Conservation (phyloP, 2,329 filamentous ascomycete genomes). For the Didymella keratinophila region DNA sequence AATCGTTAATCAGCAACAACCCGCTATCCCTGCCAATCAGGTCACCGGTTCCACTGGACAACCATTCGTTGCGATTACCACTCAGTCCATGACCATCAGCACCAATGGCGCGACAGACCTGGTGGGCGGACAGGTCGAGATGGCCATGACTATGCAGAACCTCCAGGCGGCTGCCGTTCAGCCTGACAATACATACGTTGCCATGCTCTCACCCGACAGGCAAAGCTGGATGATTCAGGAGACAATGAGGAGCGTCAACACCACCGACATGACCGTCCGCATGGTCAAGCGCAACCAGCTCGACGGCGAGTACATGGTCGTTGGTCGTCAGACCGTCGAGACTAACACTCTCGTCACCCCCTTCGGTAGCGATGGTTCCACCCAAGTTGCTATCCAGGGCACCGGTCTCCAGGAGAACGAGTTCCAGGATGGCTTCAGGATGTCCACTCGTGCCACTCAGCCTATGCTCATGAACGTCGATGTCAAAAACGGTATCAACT, state of each 20-base stretch:
- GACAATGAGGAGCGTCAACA: conserved; percentile 47
- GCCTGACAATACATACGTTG: conserved; percentile 48
- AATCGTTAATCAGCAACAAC: conserved; percentile 52
- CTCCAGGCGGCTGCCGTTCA: conserved; percentile 41
- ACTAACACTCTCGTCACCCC: conserved; percentile 45
- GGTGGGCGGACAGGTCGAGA: conserved; percentile 48
- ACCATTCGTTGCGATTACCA: conserved; percentile 46
- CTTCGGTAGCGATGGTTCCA: conserved; percentile 39
- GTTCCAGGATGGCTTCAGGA: conserved; percentile 50
- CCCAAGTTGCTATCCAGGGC: conserved; percentile 43
- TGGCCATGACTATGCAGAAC: conserved; percentile 44
- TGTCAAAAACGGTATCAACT: conserved; percentile 46
- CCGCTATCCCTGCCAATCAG: conserved; percentile 46
- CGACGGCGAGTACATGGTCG: conserved; percentile 50
- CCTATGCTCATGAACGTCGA: conserved; percentile 49
- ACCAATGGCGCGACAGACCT: conserved; percentile 49
- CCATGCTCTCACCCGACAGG: conserved; percentile 48
- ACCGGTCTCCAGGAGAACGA: conserved; percentile 51
- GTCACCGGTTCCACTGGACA: conserved; percentile 49
- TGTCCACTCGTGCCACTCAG: conserved; percentile 47
- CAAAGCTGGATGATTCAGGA: conserved; percentile 51
- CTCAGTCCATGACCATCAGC: conserved; percentile 47
- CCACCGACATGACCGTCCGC: conserved; percentile 48
- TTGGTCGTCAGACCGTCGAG: conserved; percentile 49
- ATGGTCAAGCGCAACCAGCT: conserved; percentile 47